Base-by-base conservation (phyloP, 2,329 filamentous ascomycete species). In the Microsporum ferrugineum region DNA sequence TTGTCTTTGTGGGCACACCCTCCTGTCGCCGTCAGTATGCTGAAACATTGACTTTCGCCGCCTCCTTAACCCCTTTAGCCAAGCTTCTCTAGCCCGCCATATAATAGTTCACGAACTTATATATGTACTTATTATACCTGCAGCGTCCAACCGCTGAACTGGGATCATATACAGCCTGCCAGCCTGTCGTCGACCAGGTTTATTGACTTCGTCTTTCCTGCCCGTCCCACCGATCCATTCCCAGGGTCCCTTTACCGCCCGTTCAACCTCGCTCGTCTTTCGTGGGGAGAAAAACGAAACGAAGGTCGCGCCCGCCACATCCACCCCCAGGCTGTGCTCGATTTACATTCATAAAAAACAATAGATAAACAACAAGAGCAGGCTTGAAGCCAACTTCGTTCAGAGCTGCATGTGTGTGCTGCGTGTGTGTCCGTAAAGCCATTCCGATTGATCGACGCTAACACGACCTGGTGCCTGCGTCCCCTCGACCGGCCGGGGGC, bases 41-140 rank as follows among this genome's bases (percentile, higher is more conserved):
- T 58, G 56, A 58, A 58, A 58, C 56, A 58, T 55, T 55, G 49
- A 55, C 49, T 55, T 55, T 55, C n/a, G 49, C 49, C 49, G 23
- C 49, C 49, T 55, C 33, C 49, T 55, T 36, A 12, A 36, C 49
- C 49, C 49, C 49, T 23, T 55, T 55, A 36, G 49, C 49, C 49
- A 55, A 55, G 49, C 49, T 34, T 36, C 49, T 43, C 29, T 34
- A 36, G 31, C 33, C 49, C 45, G 45, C 45, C 45, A 49, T 49
- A 31, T 29, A 7, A 31, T 10, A 39, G 8, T 10, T 47, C 39
- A n/a, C 23, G 6, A 49, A 33, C 49, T n/a, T 55, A 55, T 55
- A 55, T 55, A 34, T 31, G 17, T 55, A 23, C 39, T 43, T 5
- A 12, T 43, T 34, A 51, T 33, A 34, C 31, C 49, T 55, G 49